Evolutionary conservation across 257 asterid genomes (phyloP).

Genomic region (Nicotiana paniculata): DNA sequence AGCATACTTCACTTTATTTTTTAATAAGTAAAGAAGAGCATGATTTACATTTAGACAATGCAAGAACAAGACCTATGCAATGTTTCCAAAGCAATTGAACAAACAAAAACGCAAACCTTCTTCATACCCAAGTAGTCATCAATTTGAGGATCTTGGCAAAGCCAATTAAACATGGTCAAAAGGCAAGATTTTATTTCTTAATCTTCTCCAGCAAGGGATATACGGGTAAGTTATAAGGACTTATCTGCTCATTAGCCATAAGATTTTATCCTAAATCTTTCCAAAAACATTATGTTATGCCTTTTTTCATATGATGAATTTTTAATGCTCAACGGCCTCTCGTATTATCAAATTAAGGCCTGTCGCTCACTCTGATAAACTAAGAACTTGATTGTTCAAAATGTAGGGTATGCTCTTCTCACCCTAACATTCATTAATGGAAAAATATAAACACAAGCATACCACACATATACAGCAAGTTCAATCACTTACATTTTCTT

Average conservation of each 20-base stretch:
- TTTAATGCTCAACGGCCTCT: background rate
- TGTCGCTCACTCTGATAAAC: background rate
- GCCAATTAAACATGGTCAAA: background rate
- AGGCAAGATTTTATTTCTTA: background rate
- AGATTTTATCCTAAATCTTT: background rate
- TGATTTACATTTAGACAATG: background rate
- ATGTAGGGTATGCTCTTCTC: background rate
- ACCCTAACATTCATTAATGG: background rate
- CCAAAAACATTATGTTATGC: background rate
- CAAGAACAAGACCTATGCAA: background rate
- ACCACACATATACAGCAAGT: background rate
- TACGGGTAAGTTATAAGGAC: background rate
- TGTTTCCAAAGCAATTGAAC: background rate
- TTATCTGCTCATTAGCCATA: background rate
- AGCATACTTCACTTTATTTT: background rate
- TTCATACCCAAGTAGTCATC: background rate
- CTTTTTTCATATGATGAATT: too few species aligned
- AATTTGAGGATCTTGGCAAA: background rate
- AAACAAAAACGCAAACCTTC: background rate
- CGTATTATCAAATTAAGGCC: background rate
- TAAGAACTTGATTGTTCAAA: background rate
- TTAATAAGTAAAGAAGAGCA: background rate
- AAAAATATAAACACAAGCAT: background rate
- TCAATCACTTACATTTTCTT: constrained; percentile 55
- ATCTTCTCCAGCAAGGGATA: background rate